A percentile compares a stretch with the other conserved stretches of the same genome.
Evolutionary conservation across 768 basidiomycete species (phyloP).

Genomic region (Dendrothele bispora): DNA sequence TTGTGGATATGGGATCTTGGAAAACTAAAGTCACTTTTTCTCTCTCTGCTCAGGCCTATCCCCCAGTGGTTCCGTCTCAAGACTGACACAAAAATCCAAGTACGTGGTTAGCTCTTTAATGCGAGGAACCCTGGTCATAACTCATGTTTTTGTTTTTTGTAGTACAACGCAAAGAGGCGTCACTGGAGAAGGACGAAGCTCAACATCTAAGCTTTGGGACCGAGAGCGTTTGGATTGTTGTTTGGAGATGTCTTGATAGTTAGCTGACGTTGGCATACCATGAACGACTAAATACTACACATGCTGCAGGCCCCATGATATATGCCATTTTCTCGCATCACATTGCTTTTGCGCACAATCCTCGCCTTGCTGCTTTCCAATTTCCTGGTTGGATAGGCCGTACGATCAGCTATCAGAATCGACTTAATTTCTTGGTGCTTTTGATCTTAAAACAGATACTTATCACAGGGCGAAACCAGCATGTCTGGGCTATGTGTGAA

Average conservation of each 20-base stretch:
- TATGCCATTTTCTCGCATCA: not conserved
- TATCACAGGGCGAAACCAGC: too few relatives aligned
- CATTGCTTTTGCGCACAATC: not conserved
- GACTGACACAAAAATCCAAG: slow-evolving; percentile 93
- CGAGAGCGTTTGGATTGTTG: not conserved
- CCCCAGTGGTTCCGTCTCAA: slow-evolving; percentile 99
- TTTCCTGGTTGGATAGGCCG: too few relatives aligned
- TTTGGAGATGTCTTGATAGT: not conserved
- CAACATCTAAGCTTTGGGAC: not conserved
- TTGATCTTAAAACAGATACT: too few relatives aligned
- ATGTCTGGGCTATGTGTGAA: too few relatives aligned
- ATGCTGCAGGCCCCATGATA: not conserved
- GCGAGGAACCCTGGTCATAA: not conserved
- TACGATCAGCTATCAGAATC: too few relatives aligned
- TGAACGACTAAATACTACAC: not conserved
- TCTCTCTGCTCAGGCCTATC: slow-evolving; percentile 86
- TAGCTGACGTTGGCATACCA: not conserved
- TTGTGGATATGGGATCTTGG: not conserved
- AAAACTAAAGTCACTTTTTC: slow-evolving; percentile 2
- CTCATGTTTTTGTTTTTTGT: slow-evolving; percentile 12
- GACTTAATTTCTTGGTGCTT: too few relatives aligned
- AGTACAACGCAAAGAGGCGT: slow-evolving; percentile 95
- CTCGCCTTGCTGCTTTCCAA: not conserved
- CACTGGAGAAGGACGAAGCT: slow-evolving; percentile 76
- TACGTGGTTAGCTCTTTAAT: slow-evolving; percentile 32